A percentile compares a stretch with the other conserved stretches of the same genome.
Evolutionary conservation across 768 basidiomycete genomes (phyloP).

Genomic region (Kwoniella shandongensis): DNA sequence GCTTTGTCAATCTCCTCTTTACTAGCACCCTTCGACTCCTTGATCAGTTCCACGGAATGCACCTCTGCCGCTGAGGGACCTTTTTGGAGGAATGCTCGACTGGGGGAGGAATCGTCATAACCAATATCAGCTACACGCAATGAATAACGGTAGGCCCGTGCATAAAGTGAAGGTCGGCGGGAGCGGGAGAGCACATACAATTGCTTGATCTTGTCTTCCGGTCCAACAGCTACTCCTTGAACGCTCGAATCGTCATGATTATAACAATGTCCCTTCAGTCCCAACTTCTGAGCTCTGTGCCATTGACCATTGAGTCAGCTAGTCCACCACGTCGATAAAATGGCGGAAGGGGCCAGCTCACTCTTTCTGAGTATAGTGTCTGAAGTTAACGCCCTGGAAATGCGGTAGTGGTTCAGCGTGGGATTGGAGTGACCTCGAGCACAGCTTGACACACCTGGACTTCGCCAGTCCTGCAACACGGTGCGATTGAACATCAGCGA

Average conservation of each 20-base stretch:
- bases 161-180: not conserved
- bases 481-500: no score
- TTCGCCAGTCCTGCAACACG: conserved; percentile 29
- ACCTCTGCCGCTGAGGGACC: conserved; percentile 46
- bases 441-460: conserved; percentile 30
- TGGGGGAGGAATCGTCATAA: not conserved
- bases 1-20: conserved; percentile 28
- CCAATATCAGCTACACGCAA: not conserved
- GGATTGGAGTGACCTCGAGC: no score
- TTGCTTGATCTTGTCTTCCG: conserved; percentile 31
- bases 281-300: conserved; percentile 35
- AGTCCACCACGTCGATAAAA: not conserved
- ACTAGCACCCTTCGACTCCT: conserved; percentile 26
- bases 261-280: conserved; percentile 44
- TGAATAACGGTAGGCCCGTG: no score
- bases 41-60: conserved; percentile 36
- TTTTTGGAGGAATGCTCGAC: conserved; percentile 24
- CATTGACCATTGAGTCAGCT: not conserved
- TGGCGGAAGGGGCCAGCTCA: conserved; percentile 7
- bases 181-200: conserved; percentile 32
- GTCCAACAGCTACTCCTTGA: conserved; percentile 45
- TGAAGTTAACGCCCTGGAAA: conserved; percentile 39
- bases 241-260: conserved; percentile 48
- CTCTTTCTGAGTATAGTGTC: conserved; percentile 40
- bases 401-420: no score